Conservation (phyloP, 2,329 filamentous ascomycete genomes). For the Aureobasidium sp. region DNA sequence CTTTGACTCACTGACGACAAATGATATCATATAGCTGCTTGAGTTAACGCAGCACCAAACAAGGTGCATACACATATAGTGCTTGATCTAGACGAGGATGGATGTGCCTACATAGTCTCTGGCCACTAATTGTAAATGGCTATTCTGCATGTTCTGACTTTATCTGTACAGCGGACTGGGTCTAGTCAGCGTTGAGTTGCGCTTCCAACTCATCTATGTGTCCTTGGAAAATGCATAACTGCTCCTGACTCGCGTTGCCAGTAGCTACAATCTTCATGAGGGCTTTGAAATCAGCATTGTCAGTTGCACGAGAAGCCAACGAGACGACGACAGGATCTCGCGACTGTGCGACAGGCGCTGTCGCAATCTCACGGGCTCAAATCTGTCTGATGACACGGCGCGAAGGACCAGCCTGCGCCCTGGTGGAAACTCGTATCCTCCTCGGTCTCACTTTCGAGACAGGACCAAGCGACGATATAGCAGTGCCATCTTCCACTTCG, state of each 20-base stretch:
- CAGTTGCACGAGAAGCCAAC: slow-evolving; percentile 65
- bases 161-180: slow-evolving; percentile 12
- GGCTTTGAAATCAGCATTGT: slow-evolving; percentile 62
- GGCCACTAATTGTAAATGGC: no score
- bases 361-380: neutral
- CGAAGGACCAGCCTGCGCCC: neutral
- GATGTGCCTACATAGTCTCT: no score
- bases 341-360: slow-evolving; percentile 19
- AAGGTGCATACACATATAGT: no score
- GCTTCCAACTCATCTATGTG: slow-evolving; percentile 70
- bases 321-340: slow-evolving; percentile 70
- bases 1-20: no score
- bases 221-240: slow-evolving; percentile 66
- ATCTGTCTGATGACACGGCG: neutral
- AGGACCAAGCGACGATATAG: neutral
- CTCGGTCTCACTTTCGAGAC: neutral
- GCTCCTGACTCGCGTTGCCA: slow-evolving; percentile 60
- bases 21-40: no score
- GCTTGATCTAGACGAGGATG: no score
- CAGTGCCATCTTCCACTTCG: neutral
- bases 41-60: no score
- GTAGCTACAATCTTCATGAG: slow-evolving; percentile 78
- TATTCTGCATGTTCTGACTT: neutral
- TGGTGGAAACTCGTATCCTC: neutral
- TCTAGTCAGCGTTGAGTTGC: slow-evolving; percentile 33